Base-by-base conservation (phyloP, 805 yeast species). In the Saturnispora hagleri region DNA sequence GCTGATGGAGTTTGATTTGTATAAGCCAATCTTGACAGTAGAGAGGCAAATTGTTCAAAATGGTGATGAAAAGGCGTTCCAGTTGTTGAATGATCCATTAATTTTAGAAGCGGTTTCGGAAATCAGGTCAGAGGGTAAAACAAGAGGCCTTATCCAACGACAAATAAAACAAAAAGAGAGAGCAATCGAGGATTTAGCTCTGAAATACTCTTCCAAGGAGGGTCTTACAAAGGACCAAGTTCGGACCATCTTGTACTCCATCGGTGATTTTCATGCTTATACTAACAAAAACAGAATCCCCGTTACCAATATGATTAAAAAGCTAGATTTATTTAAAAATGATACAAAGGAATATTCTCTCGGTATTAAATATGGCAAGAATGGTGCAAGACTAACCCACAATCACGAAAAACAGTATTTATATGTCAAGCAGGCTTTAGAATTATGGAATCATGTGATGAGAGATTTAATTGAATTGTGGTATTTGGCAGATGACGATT, bases 181-280 rank as follows among this genome's bases (percentile, higher is more conserved):
- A n/a, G 82, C 89, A 1, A 84, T 86, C 51, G 88, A 85, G 60
- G 64, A 59, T 31, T 64, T 86, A 35, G 78, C 85, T 0, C 60
- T 68, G 6, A 74, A 69, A 52, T 84, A 81, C 61, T 64, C 73
- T 9, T 64, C 70, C 17, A 51, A 60, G 4, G 62, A 61, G n/a
- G 71, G 73, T 3, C 69, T 76, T 45, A 57, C 73, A 18, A 75
- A 73, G 52, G 90, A 85, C 48, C 84, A 82, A 45, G 74, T 85
- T n/a, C 73, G 86, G 40, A 89, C 82, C 59, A 80, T 82, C 4
- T 62, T 86, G 20, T 86, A 86, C 62, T 86, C 93, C 1, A 79
- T 86, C 48, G 90, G 91, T 40, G 95, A 86, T 63, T 84, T 81
- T 68, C 82, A 84, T 60, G 77, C 89, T 0, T 86, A 84, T 59